These are phyloP conservation scores for Aspergillus aculeatus DNA, from an alignment of 2,329 filamentous ascomycete species.

Conservation along the genomic window DNA sequence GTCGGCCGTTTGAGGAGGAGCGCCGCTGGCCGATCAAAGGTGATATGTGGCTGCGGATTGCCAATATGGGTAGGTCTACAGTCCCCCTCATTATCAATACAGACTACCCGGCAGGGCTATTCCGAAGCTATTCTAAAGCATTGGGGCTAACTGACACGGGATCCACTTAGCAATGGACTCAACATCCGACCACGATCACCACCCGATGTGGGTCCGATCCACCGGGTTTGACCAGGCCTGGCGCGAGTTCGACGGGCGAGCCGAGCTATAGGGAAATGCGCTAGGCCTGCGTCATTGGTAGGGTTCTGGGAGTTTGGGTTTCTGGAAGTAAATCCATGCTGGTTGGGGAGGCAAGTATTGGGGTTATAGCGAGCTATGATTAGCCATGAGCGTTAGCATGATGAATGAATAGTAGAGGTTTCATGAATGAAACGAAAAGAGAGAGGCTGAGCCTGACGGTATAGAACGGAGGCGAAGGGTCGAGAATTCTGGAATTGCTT, in stretches of 20 bases:
- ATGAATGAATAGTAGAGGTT: too few relatives aligned
- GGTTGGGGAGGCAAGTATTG: too few relatives aligned
- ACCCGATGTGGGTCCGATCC: constrained; percentile 39
- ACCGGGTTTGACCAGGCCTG: constrained; percentile 46
- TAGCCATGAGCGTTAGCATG: too few relatives aligned
- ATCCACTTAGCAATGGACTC: constrained; percentile 35
- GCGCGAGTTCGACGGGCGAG: constrained; percentile 24
- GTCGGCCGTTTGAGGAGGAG: constrained; percentile 34
- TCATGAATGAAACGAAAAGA: too few relatives aligned
- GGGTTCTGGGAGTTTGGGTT: neutral
- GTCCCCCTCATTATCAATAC: neutral
- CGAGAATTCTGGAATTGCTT: too few relatives aligned
- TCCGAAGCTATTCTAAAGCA: too few relatives aligned
- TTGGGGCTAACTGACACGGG: constrained; percentile 1
- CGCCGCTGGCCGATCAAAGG: constrained; percentile 38
- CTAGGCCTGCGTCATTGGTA: neutral
- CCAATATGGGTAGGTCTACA: constrained; percentile 42
- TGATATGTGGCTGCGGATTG: constrained; percentile 47
- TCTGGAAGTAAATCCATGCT: too few relatives aligned
- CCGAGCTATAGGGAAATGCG: neutral
- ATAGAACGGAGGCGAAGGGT: too few relatives aligned
- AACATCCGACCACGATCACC: constrained; percentile 25
- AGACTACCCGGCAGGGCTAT: too few relatives aligned
- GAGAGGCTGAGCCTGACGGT: too few relatives aligned
- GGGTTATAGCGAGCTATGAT: too few relatives aligned